These are phyloP conservation scores for Serendipita sp. DNA, from an alignment of 768 basidiomycete species.

Conservation along the genomic window DNA sequence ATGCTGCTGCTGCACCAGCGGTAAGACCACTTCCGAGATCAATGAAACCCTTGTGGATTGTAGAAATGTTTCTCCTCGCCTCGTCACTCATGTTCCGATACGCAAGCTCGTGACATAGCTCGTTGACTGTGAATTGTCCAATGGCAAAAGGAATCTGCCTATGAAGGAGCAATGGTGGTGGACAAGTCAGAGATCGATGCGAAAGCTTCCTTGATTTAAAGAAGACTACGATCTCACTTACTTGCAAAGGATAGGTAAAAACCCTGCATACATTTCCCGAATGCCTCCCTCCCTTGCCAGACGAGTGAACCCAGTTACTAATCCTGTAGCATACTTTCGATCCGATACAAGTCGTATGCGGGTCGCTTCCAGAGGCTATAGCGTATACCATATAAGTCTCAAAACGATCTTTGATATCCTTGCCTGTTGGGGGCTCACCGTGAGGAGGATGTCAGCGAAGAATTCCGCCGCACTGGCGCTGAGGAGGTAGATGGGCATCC, in stretches of 20 bases:
- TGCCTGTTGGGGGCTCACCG: conserved; percentile 14
- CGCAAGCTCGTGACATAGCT: conserved; percentile 62
- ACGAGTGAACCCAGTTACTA: conserved; percentile 64
- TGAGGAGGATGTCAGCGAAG: conserved; percentile 77
- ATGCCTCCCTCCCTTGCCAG: conserved; percentile 66
- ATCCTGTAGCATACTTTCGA: conserved; percentile 59
- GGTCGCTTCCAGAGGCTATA: conserved; percentile 55
- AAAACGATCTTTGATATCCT: too few relatives aligned
- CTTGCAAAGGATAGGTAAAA: conserved; percentile 76
- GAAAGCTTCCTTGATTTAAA: too few relatives aligned
- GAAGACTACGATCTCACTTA: too few relatives aligned
- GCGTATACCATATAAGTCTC: neutral
- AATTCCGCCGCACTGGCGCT: conserved; percentile 68
- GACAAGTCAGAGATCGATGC: too few relatives aligned
- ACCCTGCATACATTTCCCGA: conserved; percentile 68
- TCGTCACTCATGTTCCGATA: conserved; percentile 56
- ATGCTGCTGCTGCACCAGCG: conserved; percentile 65
- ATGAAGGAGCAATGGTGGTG: too few relatives aligned
- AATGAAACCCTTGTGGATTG: conserved; percentile 34
- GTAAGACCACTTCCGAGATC: conserved; percentile 55
- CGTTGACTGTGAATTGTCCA: conserved; percentile 76
- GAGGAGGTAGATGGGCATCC: conserved; percentile 75
- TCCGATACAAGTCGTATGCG: conserved; percentile 63
- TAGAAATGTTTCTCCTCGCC: conserved; percentile 32
- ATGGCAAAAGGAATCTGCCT: conserved; percentile 72